Conservation (phyloP, 805 yeast species). For the Candida railenensis region DNA sequence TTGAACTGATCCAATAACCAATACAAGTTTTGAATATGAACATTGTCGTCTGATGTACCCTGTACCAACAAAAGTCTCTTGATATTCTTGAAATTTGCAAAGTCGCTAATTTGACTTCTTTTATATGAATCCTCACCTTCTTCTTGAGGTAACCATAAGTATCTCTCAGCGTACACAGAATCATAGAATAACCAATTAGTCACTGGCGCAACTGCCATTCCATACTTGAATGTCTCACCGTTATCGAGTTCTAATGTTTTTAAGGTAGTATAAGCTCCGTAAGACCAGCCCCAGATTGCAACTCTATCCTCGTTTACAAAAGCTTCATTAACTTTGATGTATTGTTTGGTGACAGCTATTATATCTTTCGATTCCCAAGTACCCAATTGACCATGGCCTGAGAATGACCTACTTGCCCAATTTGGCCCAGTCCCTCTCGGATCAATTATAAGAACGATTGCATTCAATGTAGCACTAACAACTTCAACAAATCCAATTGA, state of each 20-base stretch:
- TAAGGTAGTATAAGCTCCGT: slow-evolving; percentile 92
- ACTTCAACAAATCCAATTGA: slow-evolving; percentile 57
- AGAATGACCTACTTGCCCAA: slow-evolving; percentile 62
- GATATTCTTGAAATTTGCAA: slow-evolving; percentile 51
- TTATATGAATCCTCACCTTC: slow-evolving; percentile 52
- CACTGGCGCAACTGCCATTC: slow-evolving; percentile 97
- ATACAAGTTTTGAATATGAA: slow-evolving; percentile 87
- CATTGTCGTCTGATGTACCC: slow-evolving; percentile 97
- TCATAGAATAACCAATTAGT: slow-evolving; percentile 93
- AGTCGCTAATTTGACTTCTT: slow-evolving; percentile 53
- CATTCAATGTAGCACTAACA: slow-evolving; percentile 54
- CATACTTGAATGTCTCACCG: slow-evolving; percentile 70
- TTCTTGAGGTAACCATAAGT: slow-evolving; percentile 73
- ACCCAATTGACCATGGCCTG: slow-evolving; percentile 53
- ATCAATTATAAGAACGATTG: slow-evolving; percentile 65
- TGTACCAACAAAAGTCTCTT: slow-evolving; percentile 85
- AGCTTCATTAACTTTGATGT: slow-evolving; percentile 40
- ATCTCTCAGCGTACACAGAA: slow-evolving; percentile 91
- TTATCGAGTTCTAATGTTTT: slow-evolving; percentile 88
- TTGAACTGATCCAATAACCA: slow-evolving; percentile 71
- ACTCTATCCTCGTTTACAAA: slow-evolving; percentile 61
- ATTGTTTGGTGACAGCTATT: slow-evolving; percentile 47
- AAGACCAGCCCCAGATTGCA: slow-evolving; percentile 98
- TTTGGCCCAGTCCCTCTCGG: slow-evolving; percentile 86
- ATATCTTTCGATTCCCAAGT: slow-evolving; percentile 78